Evolutionary conservation across 257 asterid species (phyloP), one percentile per base, ranked within the genome.

Genomic region (Anisodus acutangulus): DNA sequence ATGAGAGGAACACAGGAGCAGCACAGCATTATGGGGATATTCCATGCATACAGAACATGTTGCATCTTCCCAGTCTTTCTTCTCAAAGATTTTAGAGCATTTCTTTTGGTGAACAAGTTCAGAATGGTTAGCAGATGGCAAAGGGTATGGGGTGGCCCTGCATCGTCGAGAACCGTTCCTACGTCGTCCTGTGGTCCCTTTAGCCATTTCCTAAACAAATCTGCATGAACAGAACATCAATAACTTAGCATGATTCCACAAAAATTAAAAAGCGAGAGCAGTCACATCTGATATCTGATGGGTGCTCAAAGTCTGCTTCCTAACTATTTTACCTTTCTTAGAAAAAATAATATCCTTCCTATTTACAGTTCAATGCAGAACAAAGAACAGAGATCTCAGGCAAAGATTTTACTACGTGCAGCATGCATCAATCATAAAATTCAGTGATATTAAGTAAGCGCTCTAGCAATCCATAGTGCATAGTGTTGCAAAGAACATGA

Each of bases 41-140:
- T 97, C 99, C 98, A 97, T 97, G 90, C 99, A 97, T 13, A 97
- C 98, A 11, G 99, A 91, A 84, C 99, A 97, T 2, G 91, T 93
- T 39, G 97, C 97, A 83, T 95, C 97, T 82, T 91, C 98, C 98
- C 98, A 97, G 87, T 95, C 99, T 80, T 93, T 93, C 86, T 92
- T 93, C 41, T 83, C 87, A 83, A 82, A 83, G 81, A 83, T 55
- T 85, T 92, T 91, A 83, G 94, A 86, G 91, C 90, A 88, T 58
- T 86, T 89, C 66, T 81, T 90, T 62, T 82, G 87, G 55, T 68
- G 88, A 83, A 86, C 79, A 87, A 79, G 89, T 31, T 85, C 84
- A 5, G 87, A 59, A 47, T 64, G 88, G 41, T 66, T 22, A 84
- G 76, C 35, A 31, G 93, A 88, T 49, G 93, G 92, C 60, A 89